Evolutionary conservation across 202 grass and related monocot species (phyloP).

Genomic region (Alloteropsis angusta): DNA sequence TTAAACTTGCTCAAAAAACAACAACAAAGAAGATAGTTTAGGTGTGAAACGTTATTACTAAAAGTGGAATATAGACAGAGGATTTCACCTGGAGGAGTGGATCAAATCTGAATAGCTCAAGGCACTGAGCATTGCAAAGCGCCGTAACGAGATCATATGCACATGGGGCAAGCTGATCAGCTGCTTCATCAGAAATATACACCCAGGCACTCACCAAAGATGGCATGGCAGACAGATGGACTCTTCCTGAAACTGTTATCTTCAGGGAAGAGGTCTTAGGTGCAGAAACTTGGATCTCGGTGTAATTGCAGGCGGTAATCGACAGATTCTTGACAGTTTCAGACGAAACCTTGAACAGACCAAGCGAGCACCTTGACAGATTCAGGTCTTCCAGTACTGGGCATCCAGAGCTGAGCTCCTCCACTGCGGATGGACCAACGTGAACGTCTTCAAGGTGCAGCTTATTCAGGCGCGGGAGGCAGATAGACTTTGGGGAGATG

Average conservation of each 20-base stretch:
- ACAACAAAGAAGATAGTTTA: neutral
- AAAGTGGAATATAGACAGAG: neutral
- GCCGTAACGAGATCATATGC: neutral
- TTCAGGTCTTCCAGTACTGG: neutral
- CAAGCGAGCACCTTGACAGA: neutral
- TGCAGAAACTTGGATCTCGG: neutral
- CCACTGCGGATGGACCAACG: neutral
- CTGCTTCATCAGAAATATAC: neutral
- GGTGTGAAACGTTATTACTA: neutral
- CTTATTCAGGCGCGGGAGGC: neutral
- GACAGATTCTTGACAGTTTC: neutral
- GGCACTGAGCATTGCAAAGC: neutral
- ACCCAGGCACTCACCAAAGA: neutral
- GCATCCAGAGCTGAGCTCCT: neutral
- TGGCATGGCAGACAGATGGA: neutral
- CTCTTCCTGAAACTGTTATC: neutral
- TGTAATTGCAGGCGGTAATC: neutral
- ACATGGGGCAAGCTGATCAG: neutral
- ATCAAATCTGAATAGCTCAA: neutral
- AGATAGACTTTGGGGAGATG: neutral
- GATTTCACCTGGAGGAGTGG: neutral
- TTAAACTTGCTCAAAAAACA: too few species aligned
- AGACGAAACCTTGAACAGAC: neutral
- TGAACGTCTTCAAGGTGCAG: neutral
- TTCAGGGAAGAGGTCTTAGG: neutral